These are phyloP conservation scores for Stevia rebaudiana DNA, from an alignment of 140 eudicot genomes.

Conservation along the genomic window DNA sequence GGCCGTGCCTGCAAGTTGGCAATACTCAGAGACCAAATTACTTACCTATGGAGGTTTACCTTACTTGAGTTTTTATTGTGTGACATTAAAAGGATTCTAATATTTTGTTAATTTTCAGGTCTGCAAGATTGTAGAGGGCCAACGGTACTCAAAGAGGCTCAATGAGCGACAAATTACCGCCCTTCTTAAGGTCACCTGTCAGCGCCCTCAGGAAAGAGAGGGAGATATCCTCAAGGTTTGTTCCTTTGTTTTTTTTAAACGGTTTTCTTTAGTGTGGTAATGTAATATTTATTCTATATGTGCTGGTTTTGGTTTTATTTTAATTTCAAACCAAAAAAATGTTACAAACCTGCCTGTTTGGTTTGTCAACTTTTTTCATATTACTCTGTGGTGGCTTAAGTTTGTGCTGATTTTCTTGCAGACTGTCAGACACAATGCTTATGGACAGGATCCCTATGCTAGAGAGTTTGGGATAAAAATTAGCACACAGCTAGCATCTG, in stretches of 20 bases:
- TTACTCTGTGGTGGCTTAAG: background rate
- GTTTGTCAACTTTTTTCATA: too few species aligned
- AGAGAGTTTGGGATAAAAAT: constrained; percentile 86
- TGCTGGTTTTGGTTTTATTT: background rate
- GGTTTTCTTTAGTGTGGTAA: background rate
- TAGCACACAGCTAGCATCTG: constrained; percentile 67
- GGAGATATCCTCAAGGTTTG: constrained; percentile 63
- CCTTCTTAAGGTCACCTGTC: constrained; percentile 83
- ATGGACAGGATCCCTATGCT: constrained; percentile 79
- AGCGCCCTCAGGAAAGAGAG: constrained; percentile 88
- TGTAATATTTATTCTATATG: background rate
- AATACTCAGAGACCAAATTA: constrained; percentile 76
- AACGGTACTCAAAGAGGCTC: constrained; percentile 79
- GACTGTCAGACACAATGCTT: constrained; percentile 82
- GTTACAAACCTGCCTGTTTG: background rate
- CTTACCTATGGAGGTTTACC: constrained; percentile 86
- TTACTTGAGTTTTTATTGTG: background rate
- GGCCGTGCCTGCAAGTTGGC: constrained; percentile 98
- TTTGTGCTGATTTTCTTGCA: constrained; percentile 25
- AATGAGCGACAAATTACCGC: constrained; percentile 84
- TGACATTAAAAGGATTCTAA: background rate
- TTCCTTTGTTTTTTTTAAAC: background rate
- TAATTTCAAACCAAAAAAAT: background rate
- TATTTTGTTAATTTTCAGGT: constrained; percentile 38
- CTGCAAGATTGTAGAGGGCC: constrained; percentile 92